Evolutionary conservation across 108 stramenopile species (phyloP), one percentile per base, ranked within the genome.

Genomic region (Mayamaea pseudoterrestris): DNA sequence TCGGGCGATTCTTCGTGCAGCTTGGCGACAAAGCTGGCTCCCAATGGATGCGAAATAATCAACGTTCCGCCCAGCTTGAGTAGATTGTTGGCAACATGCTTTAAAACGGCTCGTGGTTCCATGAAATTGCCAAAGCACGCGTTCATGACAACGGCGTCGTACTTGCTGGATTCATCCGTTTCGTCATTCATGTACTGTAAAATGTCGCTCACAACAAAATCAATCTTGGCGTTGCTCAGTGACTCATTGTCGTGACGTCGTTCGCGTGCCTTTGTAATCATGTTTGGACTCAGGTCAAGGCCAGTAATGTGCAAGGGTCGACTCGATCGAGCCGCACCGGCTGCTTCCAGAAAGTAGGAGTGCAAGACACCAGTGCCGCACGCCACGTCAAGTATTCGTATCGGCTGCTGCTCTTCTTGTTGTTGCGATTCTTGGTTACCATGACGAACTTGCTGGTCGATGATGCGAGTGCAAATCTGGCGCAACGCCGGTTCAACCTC

Each of bases 91-190:
- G 40, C 40, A 29, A 55, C n/a, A 20, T 29, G 30, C 37, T 48
- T 22, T 40, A 66, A 49, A 25, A 55, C 46, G 0, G 25, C 7
- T 8, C 27, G 5, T 23, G 34, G 54, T 27, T 57, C 30, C 29
- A 11, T 58, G 41, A 62, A 61, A 31, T 62, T 62, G 21, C 67
- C 67, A 58, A 52, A 68, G 35, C 61, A 68, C 11, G 58, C 53
- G 55, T 68, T 67, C 22, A 50, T 11, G 25, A 61, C 30, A 5
- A 50, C 48, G 2, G 27, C 41, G 45, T 67, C 66, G 35, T 42
- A 67, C 13, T 17, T 24, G 0, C 16, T 32, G 0, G 35, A n/a
- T 7, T 50, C 30, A 2, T 29, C 42, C 23, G 24, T 26, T 8
- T 16, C 9, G 14, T 13, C 8, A 16, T 24, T 31, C 40, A 23